Evolutionary conservation across 208 protist species (phyloP).

Genomic region (Leptomonas seymouri): DNA sequence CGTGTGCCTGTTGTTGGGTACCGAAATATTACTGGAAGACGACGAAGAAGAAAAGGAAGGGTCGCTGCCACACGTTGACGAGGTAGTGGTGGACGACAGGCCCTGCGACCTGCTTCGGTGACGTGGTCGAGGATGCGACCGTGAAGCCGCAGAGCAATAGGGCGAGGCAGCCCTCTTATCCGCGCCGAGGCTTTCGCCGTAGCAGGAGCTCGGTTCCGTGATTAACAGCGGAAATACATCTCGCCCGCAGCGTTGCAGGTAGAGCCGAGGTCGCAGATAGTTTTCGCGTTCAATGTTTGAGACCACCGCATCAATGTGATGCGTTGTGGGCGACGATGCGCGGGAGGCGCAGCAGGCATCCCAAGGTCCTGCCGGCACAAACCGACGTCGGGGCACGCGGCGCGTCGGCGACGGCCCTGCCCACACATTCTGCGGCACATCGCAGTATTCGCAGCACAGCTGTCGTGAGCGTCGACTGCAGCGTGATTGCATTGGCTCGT

Average conservation of each 20-base stretch:
- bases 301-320: constrained; percentile 72
- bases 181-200: neutral
- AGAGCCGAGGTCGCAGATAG: constrained; percentile 63
- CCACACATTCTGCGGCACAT: constrained; percentile 18
- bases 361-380: constrained; percentile 33
- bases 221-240: constrained; percentile 13
- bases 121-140: constrained; percentile 1
- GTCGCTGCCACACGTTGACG: neutral
- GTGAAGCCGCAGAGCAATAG: neutral
- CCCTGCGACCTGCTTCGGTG: constrained; percentile 9
- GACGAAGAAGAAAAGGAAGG: constrained; percentile 4
- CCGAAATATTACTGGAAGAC: neutral
- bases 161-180: neutral
- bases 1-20: neutral
- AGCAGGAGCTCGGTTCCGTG: neutral
- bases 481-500: neutral
- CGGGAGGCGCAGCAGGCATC: constrained; percentile 17
- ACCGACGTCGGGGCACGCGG: constrained; percentile 21
- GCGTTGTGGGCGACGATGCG: constrained; percentile 35
- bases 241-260: constrained; percentile 48
- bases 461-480: constrained; percentile 11
- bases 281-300: constrained; percentile 78
- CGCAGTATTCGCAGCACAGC: constrained; percentile 25
- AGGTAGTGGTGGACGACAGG: constrained; percentile 20
- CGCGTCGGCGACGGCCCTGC: constrained; percentile 13